Evolutionary conservation across 768 basidiomycete genomes (phyloP).

Genomic region (Leucocoprinus birnbaumii): DNA sequence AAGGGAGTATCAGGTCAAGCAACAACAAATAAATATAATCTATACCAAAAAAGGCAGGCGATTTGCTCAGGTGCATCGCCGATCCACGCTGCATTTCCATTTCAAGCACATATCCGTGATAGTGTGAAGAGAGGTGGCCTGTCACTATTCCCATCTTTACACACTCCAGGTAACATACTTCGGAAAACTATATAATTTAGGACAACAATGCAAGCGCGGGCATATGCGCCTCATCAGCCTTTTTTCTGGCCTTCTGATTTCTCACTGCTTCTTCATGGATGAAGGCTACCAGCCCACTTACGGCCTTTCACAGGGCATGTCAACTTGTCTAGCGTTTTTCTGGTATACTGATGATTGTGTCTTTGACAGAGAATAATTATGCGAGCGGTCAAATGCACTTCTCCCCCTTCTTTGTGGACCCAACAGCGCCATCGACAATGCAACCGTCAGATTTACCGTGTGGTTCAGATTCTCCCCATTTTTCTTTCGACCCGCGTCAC

Average conservation of each 20-base stretch:
- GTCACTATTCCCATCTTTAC: slow-evolving; percentile 12
- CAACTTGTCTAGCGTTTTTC: background rate
- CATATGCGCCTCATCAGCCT: slow-evolving; percentile 7
- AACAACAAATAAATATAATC: background rate
- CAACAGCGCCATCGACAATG: background rate
- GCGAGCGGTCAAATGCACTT: background rate
- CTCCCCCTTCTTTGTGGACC: background rate
- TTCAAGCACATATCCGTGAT: slow-evolving; percentile 7
- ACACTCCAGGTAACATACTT: slow-evolving; percentile 10
- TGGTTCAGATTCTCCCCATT: background rate
- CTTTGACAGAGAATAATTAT: slow-evolving; percentile 17
- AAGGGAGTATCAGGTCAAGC: slow-evolving; percentile 17
- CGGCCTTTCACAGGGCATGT: slow-evolving; percentile 10
- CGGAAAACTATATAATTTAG: slow-evolving; percentile 13
- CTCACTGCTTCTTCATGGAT: slow-evolving; percentile 12
- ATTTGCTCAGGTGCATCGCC: background rate
- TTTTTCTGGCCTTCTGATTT: slow-evolving; percentile 12
- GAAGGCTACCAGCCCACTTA: slow-evolving; percentile 9
- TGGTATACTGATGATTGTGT: slow-evolving; percentile 2
- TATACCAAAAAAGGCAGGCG: slow-evolving; percentile 3
- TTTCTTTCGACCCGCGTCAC: slow-evolving; percentile 1
- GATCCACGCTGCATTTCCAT: background rate
- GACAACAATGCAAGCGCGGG: slow-evolving; percentile 11
- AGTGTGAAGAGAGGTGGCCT: slow-evolving; percentile 11
- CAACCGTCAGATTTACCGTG: slow-evolving; percentile 5